Conservation (phyloP, 2,329 filamentous ascomycete genomes). For the Pseudopithomyces maydicus region DNA sequence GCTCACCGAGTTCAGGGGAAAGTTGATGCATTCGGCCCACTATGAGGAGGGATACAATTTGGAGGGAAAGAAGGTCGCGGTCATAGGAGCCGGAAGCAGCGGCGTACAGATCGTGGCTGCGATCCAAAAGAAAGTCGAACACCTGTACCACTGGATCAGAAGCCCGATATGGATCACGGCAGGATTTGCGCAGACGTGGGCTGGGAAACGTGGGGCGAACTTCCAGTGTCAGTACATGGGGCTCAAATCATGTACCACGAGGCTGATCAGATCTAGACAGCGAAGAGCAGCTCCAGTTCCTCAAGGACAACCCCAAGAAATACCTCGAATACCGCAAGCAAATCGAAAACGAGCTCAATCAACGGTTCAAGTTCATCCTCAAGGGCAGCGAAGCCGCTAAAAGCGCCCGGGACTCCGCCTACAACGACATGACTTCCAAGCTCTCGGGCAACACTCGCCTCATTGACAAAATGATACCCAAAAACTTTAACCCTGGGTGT, state of each 20-base stretch:
- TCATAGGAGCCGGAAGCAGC: constrained; percentile 49
- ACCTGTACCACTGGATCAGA: constrained; percentile 50
- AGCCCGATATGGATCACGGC: constrained; percentile 56
- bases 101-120: constrained; percentile 52
- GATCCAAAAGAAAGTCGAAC: constrained; percentile 45
- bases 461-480: constrained; percentile 52
- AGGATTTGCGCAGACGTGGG: constrained; percentile 54
- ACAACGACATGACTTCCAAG: constrained; percentile 48
- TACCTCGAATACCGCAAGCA: constrained; percentile 55
- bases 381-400: constrained; percentile 54
- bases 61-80: constrained; percentile 47
- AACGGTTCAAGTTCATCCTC: constrained; percentile 59
- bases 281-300: constrained; percentile 46
- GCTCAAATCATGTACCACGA: not conserved
- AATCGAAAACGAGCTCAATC: constrained; percentile 57
- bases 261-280: constrained; percentile 33
- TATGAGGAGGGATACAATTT: constrained; percentile 47
- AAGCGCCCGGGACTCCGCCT: constrained; percentile 47
- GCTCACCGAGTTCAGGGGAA: constrained; percentile 47
- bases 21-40: constrained; percentile 52
- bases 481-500: constrained; percentile 39
- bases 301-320: constrained; percentile 48
- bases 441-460: constrained; percentile 47
- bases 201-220: constrained; percentile 53
- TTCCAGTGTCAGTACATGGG: constrained; percentile 46